Conservation (phyloP, 2,329 filamentous ascomycete species). For the Aspergillus sp. region DNA sequence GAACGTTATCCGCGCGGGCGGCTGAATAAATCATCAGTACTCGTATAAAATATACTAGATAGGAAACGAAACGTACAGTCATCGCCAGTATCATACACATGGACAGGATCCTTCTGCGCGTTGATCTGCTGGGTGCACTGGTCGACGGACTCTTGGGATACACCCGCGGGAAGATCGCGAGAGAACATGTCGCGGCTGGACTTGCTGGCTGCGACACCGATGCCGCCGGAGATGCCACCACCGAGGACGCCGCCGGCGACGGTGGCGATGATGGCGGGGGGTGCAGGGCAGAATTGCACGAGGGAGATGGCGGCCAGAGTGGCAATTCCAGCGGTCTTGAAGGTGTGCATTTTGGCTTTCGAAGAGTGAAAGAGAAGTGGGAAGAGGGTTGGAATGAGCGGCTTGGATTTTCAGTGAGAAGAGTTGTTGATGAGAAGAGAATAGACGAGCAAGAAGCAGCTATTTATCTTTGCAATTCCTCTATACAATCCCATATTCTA, state of each 20-base stretch:
- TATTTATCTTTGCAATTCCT: not conserved
- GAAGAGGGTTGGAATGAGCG: not conserved
- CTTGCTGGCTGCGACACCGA: no score
- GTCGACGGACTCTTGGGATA: slow-evolving; percentile 4
- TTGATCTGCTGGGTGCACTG: slow-evolving; percentile 4
- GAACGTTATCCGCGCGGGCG: slow-evolving; percentile 2
- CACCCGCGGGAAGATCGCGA: slow-evolving; percentile 1
- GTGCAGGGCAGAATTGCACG: slow-evolving; percentile 4
- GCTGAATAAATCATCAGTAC: not conserved
- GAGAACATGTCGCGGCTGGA: no score
- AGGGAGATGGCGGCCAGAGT: slow-evolving; percentile 1
- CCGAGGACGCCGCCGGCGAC: slow-evolving; percentile 3
- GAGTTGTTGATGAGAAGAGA: not conserved
- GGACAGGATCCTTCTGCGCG: not conserved
- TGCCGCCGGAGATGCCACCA: not conserved
- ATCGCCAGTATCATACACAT: not conserved
- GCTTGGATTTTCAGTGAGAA: not conserved
- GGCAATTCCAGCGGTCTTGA: not conserved
- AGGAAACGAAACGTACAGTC: not conserved
- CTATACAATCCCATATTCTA: no score
- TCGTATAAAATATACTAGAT: no score
- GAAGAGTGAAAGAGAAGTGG: slow-evolving; percentile 1
- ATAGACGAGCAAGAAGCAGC: not conserved
- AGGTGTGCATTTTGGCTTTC: slow-evolving; percentile 1
- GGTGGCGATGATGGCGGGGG: not conserved